Evolutionary conservation across 768 basidiomycete genomes (phyloP), one percentile per base, ranked within the genome.

Genomic region (Lentinula aciculospora): DNA sequence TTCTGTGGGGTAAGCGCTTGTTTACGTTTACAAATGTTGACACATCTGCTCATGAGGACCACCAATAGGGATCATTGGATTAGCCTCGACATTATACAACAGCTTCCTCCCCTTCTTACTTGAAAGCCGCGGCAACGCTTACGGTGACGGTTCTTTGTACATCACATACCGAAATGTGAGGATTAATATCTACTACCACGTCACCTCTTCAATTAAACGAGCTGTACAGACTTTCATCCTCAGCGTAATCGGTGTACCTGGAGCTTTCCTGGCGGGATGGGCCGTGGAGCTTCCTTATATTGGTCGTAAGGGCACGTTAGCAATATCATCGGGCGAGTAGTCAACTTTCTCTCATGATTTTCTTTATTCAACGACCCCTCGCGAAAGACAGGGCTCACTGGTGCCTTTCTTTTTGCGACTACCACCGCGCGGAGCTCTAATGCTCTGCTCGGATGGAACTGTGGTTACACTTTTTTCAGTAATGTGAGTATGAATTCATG

Each of bases 401-500:
- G 88, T 15, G 77, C 76, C 12, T 91, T 91, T 72, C 78, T 93
- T 46, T 85, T 88, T 64, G 84, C 78, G 61, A 84, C 81, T 31
- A 91, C 89, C 45, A 90, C 88, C n/a, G 80, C 89, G 29, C 78
- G 81, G 63, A 83, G 79, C 58, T 88, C 85, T 7, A 76, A 85
- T 59, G 76, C 81, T 27, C 76, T 91, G 40, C 75, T 92, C 25
- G 89, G 83, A 47, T 92, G 89, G 89, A 90, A 91, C 69, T 92
- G 88, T 65, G 87, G 80, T 8, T 88, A 87, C 61, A 76, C 73
- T n/a, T 86, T 86, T 65, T 77, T 70, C 61, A 83, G 80, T 54
- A 85, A 84, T 63, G 81, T 85, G 58, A 46, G 75, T 69, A 3
- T 9, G 15, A 42, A 5, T 31, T 32, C 42, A 51, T n/a, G 54